Evolutionary conservation across 805 yeast genomes (phyloP).

Genomic region (Lachancea thermotolerans): DNA sequence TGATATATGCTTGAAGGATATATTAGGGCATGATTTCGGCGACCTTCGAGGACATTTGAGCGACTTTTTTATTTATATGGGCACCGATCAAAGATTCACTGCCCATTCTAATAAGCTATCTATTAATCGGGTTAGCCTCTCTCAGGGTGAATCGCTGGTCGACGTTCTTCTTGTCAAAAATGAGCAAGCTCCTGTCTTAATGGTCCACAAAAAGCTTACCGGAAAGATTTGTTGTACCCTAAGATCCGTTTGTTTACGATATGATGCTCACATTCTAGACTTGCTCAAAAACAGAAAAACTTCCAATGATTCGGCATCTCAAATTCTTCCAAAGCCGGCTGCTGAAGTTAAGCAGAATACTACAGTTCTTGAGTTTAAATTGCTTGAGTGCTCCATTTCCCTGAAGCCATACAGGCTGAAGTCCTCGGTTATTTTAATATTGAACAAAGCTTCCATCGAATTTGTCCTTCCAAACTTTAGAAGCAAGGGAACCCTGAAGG

Average conservation of each 20-base stretch:
- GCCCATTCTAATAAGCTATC: constrained; percentile 9
- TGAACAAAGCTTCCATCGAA: constrained; percentile 45
- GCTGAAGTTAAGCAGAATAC: too few species aligned
- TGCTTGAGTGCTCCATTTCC: constrained; percentile 51
- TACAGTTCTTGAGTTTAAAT: constrained; percentile 17
- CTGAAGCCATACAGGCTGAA: constrained; percentile 61
- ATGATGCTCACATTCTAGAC: constrained; percentile 53
- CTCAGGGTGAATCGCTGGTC: constrained; percentile 27
- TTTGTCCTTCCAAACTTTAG: constrained; percentile 21
- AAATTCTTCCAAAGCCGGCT: too few species aligned
- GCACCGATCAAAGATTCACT: constrained; percentile 14
- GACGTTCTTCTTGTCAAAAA: constrained; percentile 31
- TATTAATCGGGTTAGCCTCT: too few species aligned
- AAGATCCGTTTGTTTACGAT: constrained; percentile 45
- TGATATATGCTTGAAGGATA: constrained; percentile 9
- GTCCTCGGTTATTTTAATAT: constrained; percentile 43
- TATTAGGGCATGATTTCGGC: constrained; percentile 17
- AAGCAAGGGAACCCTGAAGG: constrained; percentile 26
- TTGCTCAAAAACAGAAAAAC: constrained; percentile 4
- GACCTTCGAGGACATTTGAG: constrained; percentile 7
- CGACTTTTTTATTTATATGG: constrained; percentile 12
- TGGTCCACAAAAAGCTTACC: constrained; percentile 33
- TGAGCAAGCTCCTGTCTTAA: constrained; percentile 36
- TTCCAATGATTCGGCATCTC: too few species aligned
- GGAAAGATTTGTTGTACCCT: constrained; percentile 38